phyloP scores from a whole-genome alignment of 2,329 filamentous ascomycete genomes.

The Chaetomium sp. region DNA sequence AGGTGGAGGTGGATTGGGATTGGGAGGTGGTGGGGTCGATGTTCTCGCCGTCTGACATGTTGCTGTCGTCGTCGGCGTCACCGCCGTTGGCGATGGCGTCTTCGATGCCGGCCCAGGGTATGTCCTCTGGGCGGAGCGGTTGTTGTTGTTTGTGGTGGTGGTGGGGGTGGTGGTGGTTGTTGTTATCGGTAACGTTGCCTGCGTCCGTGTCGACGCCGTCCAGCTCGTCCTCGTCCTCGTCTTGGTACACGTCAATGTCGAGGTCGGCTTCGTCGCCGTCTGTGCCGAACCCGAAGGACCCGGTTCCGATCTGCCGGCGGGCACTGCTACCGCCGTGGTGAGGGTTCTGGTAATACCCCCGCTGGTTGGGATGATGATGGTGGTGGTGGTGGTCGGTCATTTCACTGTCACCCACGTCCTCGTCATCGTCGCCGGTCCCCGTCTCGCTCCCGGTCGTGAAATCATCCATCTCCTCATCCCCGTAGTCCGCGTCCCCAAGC shows the following conservation, averaged over 20 bases:
- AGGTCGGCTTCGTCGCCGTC: constrained; percentile 33
- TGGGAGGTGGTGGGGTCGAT: constrained; percentile 44
- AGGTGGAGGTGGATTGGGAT: neutral
- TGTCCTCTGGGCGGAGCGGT: constrained; percentile 51
- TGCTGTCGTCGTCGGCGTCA: constrained; percentile 20
- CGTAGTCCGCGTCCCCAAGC: neutral
- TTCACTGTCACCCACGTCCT: constrained; percentile 30
- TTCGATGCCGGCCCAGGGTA: constrained; percentile 60
- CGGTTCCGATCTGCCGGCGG: neutral
- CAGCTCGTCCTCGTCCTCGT: constrained; percentile 39
- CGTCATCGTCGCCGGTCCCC: constrained; percentile 4
- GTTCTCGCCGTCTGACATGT: constrained; percentile 55
- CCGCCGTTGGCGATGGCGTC: constrained; percentile 38
- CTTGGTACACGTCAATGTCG: constrained; percentile 39
- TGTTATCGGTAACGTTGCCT: constrained; percentile 11
- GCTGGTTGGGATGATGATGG: neutral
- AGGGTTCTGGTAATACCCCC: neutral
- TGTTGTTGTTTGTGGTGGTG: constrained; percentile 13
- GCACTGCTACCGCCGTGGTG: no score
- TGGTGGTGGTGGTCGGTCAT: constrained; percentile 37
- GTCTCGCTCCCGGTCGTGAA: constrained; percentile 23
- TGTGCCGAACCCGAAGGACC: constrained; percentile 25
- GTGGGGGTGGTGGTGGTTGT: neutral
- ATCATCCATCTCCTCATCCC: constrained; percentile 36
- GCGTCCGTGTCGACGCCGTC: constrained; percentile 36